Evolutionary conservation across 306 rosid species (phyloP).

Genomic region (Macrotyloma uniflorum): DNA sequence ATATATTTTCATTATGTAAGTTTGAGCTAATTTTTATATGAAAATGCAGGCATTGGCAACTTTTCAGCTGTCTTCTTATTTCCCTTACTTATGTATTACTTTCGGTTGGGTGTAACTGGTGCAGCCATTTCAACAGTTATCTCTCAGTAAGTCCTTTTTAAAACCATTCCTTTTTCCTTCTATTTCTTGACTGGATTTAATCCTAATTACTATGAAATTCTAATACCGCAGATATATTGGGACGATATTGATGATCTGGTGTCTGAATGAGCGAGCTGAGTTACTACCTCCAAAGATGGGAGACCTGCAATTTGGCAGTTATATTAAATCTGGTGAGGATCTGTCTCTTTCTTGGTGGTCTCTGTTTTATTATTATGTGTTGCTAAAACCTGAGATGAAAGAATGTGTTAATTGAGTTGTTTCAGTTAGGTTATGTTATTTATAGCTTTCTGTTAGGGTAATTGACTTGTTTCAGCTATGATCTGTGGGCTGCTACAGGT

Average conservation of each 20-base stretch:
- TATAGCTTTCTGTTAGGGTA: slow-evolving; percentile 41
- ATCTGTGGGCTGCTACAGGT: slow-evolving; percentile 59
- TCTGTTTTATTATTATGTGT: slow-evolving; percentile 11
- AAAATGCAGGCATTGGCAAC: slow-evolving; percentile 82
- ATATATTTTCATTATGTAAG: slow-evolving; percentile 17
- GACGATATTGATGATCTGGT: slow-evolving; percentile 79
- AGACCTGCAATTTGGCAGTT: slow-evolving; percentile 82
- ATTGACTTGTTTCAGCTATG: slow-evolving; percentile 26
- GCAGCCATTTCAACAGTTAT: slow-evolving; percentile 91
- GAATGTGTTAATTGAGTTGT: slow-evolving; percentile 28
- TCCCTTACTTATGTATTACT: slow-evolving; percentile 80
- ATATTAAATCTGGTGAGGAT: slow-evolving; percentile 77
- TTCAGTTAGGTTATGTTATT: slow-evolving; percentile 18
- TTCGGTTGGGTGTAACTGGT: slow-evolving; percentile 82
- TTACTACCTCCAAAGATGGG: slow-evolving; percentile 90
- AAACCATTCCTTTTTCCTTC: slow-evolving; percentile 31
- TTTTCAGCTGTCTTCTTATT: slow-evolving; percentile 72
- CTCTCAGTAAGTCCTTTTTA: slow-evolving; percentile 79
- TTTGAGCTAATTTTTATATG: slow-evolving; percentile 40
- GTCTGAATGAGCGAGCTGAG: slow-evolving; percentile 68
- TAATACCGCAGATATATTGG: slow-evolving; percentile 72
- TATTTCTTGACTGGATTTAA: slow-evolving; percentile 30
- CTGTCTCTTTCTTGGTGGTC: slow-evolving; percentile 23
- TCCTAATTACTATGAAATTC: slow-evolving; percentile 26
- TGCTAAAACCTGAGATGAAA: slow-evolving; percentile 19